Conservation (phyloP, 441 rosid genomes). For the Gossypium schwendimanii region DNA sequence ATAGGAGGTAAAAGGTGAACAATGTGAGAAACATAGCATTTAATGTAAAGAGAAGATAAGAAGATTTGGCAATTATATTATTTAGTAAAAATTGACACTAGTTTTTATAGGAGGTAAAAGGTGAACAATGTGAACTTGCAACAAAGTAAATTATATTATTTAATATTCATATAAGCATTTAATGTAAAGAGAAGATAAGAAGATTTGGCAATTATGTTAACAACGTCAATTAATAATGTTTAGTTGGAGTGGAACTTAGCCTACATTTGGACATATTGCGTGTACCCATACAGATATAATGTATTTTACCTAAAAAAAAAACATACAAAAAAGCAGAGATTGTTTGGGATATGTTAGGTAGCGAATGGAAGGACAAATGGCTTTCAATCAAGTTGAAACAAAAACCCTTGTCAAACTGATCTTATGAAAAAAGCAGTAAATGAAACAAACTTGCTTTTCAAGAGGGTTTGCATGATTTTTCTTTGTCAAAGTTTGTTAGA, state of each 20-base stretch:
- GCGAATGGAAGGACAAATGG: constrained; percentile 13
- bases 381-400: not conserved
- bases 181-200: too few species aligned
- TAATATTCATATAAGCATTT: too few species aligned
- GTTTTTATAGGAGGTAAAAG: too few species aligned
- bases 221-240: not conserved
- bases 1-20: too few species aligned
- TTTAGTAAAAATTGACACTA: too few species aligned
- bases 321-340: not conserved
- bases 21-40: too few species aligned
- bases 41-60: too few species aligned
- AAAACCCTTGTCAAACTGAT: constrained; percentile 4
- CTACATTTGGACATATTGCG: constrained; percentile 13
- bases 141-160: too few species aligned
- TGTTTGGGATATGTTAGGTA: constrained; percentile 24
- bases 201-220: too few species aligned
- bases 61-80: too few species aligned
- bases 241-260: not conserved
- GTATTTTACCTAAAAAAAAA: constrained; percentile 4
- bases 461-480: not conserved
- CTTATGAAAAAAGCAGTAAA: not conserved
- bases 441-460: not conserved
- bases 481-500: not conserved
- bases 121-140: too few species aligned
- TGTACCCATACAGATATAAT: constrained; percentile 2